These are phyloP conservation scores for Thelonectria olida DNA, from an alignment of 2,329 filamentous ascomycete species.

Conservation along the genomic window DNA sequence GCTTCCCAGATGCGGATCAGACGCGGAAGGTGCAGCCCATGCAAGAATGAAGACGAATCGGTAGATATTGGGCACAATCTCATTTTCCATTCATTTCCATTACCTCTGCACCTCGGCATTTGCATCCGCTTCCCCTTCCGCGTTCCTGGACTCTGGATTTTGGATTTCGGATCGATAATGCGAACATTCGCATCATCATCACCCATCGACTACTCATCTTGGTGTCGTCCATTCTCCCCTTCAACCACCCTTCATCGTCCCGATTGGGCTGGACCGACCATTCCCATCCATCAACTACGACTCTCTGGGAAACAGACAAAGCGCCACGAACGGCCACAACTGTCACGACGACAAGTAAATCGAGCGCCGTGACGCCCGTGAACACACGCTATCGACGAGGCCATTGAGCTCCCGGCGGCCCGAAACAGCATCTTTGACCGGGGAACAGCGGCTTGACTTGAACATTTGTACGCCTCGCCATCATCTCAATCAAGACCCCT, in stretches of 20 bases:
- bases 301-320: not conserved
- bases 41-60: too few relatives aligned
- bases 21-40: too few relatives aligned
- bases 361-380: slow-evolving; percentile 6
- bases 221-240: not conserved
- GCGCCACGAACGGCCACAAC: slow-evolving; percentile 8
- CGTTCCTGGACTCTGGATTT: not conserved
- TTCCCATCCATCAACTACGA: not conserved
- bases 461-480: too few relatives aligned
- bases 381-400: slow-evolving; percentile 1
- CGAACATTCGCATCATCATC: too few relatives aligned
- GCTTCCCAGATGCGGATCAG: too few relatives aligned
- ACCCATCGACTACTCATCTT: not conserved
- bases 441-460: too few relatives aligned
- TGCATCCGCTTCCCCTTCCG: not conserved
- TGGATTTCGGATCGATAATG: not conserved
- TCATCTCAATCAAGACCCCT: not conserved
- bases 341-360: not conserved
- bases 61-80: too few relatives aligned
- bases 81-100: not conserved
- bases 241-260: not conserved
- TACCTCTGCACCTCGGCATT: too few relatives aligned
- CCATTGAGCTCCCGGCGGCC: not conserved
- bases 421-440: not conserved
- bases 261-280: not conserved